Evolutionary conservation across 2,329 filamentous ascomycete genomes (phyloP).

Genomic region (Cordyceps farinosa): DNA sequence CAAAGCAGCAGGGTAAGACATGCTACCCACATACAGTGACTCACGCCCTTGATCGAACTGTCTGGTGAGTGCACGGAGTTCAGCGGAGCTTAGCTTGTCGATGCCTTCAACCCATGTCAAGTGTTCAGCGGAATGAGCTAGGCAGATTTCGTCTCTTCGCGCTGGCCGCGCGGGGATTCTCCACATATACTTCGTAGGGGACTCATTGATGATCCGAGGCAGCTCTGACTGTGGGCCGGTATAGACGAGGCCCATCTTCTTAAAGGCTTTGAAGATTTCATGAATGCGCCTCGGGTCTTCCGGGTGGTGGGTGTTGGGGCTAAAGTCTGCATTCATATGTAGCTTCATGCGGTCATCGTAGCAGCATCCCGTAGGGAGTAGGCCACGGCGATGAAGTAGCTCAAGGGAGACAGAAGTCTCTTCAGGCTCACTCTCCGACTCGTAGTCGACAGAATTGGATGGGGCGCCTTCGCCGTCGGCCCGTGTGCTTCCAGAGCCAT

Average conservation of each 20-base stretch:
- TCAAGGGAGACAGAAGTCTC: constrained; percentile 37
- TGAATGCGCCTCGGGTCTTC: constrained; percentile 92
- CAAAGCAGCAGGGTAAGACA: constrained; percentile 76
- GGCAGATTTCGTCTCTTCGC: constrained; percentile 72
- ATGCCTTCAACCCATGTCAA: constrained; percentile 70
- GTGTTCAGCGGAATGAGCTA: constrained; percentile 75
- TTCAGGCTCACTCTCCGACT: constrained; percentile 30
- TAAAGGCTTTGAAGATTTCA: constrained; percentile 87
- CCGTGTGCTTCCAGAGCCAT: constrained; percentile 15
- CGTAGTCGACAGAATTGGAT: constrained; percentile 34
- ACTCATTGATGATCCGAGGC: constrained; percentile 46
- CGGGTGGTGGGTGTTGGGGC: constrained; percentile 75
- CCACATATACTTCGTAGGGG: constrained; percentile 62
- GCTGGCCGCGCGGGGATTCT: constrained; percentile 77
- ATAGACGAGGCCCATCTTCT: constrained; percentile 73
- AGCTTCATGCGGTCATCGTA: constrained; percentile 97
- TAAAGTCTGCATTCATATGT: constrained; percentile 80
- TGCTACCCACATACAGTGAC: constrained; percentile 77
- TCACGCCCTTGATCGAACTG: constrained; percentile 62
- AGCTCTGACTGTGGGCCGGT: constrained; percentile 55
- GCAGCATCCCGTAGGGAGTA: constrained; percentile 71
- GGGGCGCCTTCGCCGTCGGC: constrained; percentile 25
- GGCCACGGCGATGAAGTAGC: constrained; percentile 41
- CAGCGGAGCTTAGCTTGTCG: constrained; percentile 51
- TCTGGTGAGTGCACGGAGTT: constrained; percentile 65